Evolutionary conservation across 176 grass and related monocot genomes (phyloP).

Genomic region (Oryza officinalis): DNA sequence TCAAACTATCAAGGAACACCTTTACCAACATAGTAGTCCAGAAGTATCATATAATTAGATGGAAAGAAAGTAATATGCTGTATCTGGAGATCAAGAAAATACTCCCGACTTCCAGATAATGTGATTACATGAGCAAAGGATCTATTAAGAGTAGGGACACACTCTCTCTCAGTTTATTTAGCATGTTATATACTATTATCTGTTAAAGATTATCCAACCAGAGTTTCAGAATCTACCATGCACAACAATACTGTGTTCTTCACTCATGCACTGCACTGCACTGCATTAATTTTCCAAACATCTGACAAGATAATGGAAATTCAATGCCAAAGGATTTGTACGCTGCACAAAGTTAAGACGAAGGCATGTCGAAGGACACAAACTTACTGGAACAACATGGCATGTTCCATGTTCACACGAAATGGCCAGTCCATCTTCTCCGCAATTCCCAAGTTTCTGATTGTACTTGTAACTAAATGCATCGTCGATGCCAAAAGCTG

Average conservation of each 20-base stretch:
- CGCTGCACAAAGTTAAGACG: background rate
- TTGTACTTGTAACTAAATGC: conserved; percentile 96
- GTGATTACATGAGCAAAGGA: background rate
- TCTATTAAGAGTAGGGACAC: background rate
- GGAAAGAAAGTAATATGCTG: background rate
- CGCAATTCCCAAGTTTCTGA: conserved; percentile 88
- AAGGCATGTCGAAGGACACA: conserved; percentile 25
- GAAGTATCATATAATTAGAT: background rate
- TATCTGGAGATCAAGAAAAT: background rate
- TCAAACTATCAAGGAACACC: background rate
- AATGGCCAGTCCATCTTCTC: conserved; percentile 87
- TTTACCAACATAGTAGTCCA: background rate
- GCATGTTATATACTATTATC: background rate
- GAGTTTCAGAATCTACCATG: background rate
- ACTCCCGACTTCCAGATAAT: background rate
- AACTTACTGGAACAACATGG: conserved; percentile 94
- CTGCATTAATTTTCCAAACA: conserved; percentile 7
- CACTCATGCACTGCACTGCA: background rate
- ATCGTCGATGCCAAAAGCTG: conserved; percentile 91
- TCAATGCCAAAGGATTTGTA: conserved; percentile 24
- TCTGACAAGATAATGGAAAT: conserved; percentile 10
- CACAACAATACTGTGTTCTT: conserved; percentile 10
- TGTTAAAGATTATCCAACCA: conserved; percentile 5
- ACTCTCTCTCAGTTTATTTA: conserved; percentile 10
- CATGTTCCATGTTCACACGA: conserved; percentile 75